These are phyloP conservation scores for Cyclotella choctawhatcheeana DNA, from an alignment of 108 stramenopile species.

Conservation along the genomic window DNA sequence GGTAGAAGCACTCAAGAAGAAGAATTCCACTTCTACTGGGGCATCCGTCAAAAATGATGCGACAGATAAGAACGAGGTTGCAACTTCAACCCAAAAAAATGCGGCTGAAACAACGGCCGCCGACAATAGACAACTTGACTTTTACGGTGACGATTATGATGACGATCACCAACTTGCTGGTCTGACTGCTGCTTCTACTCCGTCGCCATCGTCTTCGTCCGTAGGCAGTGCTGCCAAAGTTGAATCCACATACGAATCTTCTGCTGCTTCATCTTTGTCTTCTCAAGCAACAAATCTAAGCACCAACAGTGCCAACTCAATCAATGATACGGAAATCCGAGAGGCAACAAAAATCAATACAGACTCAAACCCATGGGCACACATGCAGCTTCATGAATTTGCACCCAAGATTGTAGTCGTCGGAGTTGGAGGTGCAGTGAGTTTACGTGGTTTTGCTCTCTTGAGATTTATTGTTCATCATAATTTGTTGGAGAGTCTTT, in stretches of 20 bases:
- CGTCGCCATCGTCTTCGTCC: background rate
- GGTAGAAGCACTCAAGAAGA: conserved; percentile 29
- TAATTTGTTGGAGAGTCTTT: no score
- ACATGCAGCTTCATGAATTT: conserved; percentile 53
- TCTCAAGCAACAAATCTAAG: no score
- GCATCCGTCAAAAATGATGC: background rate
- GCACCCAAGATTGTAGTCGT: conserved; percentile 59
- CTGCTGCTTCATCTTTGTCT: background rate
- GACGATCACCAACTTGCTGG: conserved; percentile 13
- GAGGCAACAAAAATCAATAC: background rate
- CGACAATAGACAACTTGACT: no score
- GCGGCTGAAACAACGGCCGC: background rate
- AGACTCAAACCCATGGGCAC: conserved; percentile 15
- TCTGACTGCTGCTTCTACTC: conserved; percentile 2
- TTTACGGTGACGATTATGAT: conserved; percentile 18
- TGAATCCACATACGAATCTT: background rate
- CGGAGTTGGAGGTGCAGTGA: conserved; percentile 67
- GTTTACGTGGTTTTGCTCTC: no score
- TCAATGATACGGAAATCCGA: background rate
- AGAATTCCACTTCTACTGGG: conserved; percentile 3
- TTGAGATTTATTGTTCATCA: no score
- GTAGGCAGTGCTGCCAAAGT: background rate
- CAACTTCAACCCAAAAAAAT: background rate
- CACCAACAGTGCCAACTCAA: background rate
- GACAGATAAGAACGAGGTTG: background rate